phyloP scores from a whole-genome alignment of 2,329 filamentous ascomycete genomes.

The Mycosphaerella sp. region DNA sequence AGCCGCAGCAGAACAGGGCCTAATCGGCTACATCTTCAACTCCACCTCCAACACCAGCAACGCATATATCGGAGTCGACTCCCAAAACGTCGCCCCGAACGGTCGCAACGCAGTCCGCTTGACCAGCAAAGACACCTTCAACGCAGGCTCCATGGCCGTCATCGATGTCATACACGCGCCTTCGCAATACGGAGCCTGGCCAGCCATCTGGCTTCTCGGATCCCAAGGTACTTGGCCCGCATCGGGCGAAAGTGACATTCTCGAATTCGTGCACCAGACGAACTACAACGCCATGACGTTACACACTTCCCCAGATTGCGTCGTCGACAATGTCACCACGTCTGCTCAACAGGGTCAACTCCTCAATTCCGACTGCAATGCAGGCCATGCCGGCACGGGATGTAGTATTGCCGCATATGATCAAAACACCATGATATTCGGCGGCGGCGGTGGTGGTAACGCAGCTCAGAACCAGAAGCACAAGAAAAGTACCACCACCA shows the following conservation, averaged over 20 bases:
- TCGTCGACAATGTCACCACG: constrained; percentile 33
- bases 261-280: constrained; percentile 44
- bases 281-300: constrained; percentile 43
- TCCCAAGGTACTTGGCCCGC: constrained; percentile 34
- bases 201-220: constrained; percentile 42
- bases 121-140: constrained; percentile 43
- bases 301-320: constrained; percentile 43
- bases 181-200: constrained; percentile 48
- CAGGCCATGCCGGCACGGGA: constrained; percentile 39
- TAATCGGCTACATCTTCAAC: constrained; percentile 39
- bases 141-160: constrained; percentile 45
- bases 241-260: constrained; percentile 45
- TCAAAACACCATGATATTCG: constrained; percentile 43
- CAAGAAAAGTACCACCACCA: background rate
- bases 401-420: constrained; percentile 45
- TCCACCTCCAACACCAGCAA: constrained; percentile 28
- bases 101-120: constrained; percentile 45
- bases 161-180: constrained; percentile 50
- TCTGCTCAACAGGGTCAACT: constrained; percentile 24
- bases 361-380: constrained; percentile 28
- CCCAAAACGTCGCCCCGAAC: constrained; percentile 30
- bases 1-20: constrained; percentile 35
- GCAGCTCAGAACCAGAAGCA: constrained; percentile 12
- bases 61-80: constrained; percentile 46
- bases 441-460: too few relatives aligned